Evolutionary conservation across 805 yeast species (phyloP), one percentile per base, ranked within the genome.

Genomic region (Candida lessepsii): DNA sequence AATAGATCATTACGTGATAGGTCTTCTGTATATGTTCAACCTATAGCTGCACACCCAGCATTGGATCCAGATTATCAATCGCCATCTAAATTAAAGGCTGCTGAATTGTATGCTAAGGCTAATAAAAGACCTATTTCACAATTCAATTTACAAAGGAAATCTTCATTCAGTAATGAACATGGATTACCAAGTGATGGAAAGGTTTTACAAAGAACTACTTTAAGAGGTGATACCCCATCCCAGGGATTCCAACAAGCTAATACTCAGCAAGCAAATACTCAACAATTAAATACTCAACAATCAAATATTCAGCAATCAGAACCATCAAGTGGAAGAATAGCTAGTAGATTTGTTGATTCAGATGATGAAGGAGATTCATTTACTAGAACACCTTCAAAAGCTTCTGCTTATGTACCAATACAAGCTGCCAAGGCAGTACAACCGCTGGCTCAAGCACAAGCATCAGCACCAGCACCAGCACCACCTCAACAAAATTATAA

Each of bases 291-390:
- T n/a, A n/a, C n/a, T n/a, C n/a, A n/a, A 24, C 37, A 32, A 17
- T 39, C 40, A n/a, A 41, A 37, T 29, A 18, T 20, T 13, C 21
- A 21, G 21, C 32, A 3, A 23, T n/a, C 17, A 13, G 35, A 28
- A 44, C 19, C 20, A 21, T 28, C 15, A 18, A 16, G n/a, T 4
- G 11, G 9, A 9, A 3, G 15, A 29, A 5, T 14, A 10, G 14
- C 24, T 5, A 80, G 87, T 1, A 67, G 86, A 49, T 74, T 80
- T 46, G 68, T 66, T 4, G 88, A 82, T 53, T 79, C 85, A 2
- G 86, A 81, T 51, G 80, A 82, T 10, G 86, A 81, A 36, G 23
- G 23, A 20, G 9, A 41, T 15, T 36, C 8, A 5, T 18, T 27
- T 27, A 13, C 9, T 27, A 16, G 13, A 13, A 5, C 8, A 6